These are phyloP conservation scores for Trypanosomatidae sp. DNA, from an alignment of 208 protist genomes.

Conservation along the genomic window DNA sequence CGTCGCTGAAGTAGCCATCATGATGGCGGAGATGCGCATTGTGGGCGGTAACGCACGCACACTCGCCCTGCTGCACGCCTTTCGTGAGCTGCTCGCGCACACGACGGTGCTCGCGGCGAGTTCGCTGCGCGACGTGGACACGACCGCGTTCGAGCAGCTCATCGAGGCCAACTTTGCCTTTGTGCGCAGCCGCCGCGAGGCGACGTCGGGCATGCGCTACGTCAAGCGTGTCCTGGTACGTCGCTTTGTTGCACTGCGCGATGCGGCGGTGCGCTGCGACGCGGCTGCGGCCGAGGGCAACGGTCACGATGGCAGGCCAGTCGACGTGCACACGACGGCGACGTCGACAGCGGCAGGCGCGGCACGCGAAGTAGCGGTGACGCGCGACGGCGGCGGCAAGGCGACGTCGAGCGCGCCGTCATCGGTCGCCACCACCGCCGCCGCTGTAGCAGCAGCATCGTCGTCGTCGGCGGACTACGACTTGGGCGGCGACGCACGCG, in stretches of 20 bases:
- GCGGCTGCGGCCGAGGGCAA: slow-evolving; percentile 5
- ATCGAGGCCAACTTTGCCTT: slow-evolving; percentile 62
- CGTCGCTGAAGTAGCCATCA: slow-evolving; percentile 44
- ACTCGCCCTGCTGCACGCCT: slow-evolving; percentile 45
- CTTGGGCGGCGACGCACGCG: slow-evolving; percentile 23
- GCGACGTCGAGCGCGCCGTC: too few relatives aligned
- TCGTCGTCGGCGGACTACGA: too few relatives aligned
- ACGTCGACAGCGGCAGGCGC: not conserved
- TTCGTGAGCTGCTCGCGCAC: slow-evolving; percentile 31
- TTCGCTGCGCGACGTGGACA: slow-evolving; percentile 24
- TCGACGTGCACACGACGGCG: not conserved
- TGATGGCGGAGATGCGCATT: slow-evolving; percentile 66
- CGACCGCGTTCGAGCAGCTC: slow-evolving; percentile 34
- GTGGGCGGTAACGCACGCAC: slow-evolving; percentile 67
- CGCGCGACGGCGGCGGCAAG: too few relatives aligned
- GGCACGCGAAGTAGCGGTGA: not conserved
- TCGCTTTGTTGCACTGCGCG: slow-evolving; percentile 25
- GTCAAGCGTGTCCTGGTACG: slow-evolving; percentile 51
- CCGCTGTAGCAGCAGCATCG: too few relatives aligned
- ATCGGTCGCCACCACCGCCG: too few relatives aligned
- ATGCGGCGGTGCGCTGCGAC: slow-evolving; percentile 11
- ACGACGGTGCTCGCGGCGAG: slow-evolving; percentile 29
- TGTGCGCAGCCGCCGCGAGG: slow-evolving; percentile 37
- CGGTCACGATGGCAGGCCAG: not conserved
- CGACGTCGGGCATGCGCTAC: slow-evolving; percentile 54